Evolutionary conservation across 2,329 filamentous ascomycete genomes (phyloP).

Genomic region (Xylariales sp.): DNA sequence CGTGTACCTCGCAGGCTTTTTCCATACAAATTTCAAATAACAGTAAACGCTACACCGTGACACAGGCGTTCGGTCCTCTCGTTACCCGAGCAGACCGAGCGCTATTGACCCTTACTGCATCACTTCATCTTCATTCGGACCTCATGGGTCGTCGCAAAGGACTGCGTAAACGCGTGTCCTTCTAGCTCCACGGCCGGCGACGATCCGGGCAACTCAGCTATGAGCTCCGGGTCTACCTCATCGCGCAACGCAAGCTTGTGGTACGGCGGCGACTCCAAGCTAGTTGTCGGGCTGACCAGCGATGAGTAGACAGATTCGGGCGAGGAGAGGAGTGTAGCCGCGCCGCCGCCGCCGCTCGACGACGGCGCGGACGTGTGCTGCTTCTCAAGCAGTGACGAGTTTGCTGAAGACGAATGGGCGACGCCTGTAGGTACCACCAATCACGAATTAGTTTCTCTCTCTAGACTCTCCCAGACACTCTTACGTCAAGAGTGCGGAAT

Average conservation of each 20-base stretch:
- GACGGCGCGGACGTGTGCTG: constrained; percentile 2
- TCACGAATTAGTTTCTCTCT: constrained; percentile 2
- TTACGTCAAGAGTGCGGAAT: too few species aligned
- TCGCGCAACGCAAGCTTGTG: constrained; percentile 5
- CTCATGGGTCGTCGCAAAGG: neutral
- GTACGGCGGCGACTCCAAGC: constrained; percentile 1
- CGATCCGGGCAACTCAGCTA: constrained; percentile 5
- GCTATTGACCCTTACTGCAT: too few species aligned
- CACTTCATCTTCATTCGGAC: too few species aligned
- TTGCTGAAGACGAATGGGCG: neutral
- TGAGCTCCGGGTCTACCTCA: neutral
- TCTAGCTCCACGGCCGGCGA: constrained; percentile 6
- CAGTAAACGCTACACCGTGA: too few species aligned
- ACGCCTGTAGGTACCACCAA: neutral
- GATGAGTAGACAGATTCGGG: constrained; percentile 4
- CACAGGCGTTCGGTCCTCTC: too few species aligned
- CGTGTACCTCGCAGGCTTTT: too few species aligned
- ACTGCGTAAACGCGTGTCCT: neutral
- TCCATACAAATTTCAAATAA: too few species aligned
- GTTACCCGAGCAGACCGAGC: too few species aligned
- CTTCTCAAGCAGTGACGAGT: neutral
- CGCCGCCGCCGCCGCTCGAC: neutral
- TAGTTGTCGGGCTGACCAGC: constrained; percentile 6
- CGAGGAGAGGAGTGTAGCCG: neutral
- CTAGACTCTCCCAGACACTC: constrained; percentile 1